Base-by-base conservation (phyloP, 2,329 filamentous ascomycete genomes). In the Scedosporium boydii region DNA sequence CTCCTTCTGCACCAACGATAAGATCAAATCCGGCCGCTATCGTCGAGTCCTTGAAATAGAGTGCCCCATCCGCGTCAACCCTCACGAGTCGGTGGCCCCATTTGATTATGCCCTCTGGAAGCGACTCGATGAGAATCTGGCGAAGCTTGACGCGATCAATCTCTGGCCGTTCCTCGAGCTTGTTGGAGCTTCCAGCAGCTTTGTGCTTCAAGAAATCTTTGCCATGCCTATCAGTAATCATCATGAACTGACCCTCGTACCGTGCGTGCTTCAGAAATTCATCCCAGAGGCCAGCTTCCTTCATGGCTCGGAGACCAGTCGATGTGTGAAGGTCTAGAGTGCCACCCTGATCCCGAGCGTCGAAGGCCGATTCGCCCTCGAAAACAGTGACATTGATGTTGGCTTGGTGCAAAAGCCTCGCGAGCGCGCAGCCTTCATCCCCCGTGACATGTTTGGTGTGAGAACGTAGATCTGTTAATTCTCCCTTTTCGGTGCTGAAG, bases 281-380 rank as follows among this genome's bases (percentile, higher is more conserved):
- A 1, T 79, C 76, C 69, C 74, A 80, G 5, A 85, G 70, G 0
- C 75, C 76, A 3, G 80, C 80, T 62, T 80, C 77, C 60, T 76
- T 76, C 58, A 86, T 68, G 0, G 82, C 82, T 3, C 74, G 71
- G 38, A 84, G 76, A 0, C 83, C 82, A 1, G 78, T 79, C 3
- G 72, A 65, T 0, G 76, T 77, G 65, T 86, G 82, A 7, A 86
- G 70, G 66, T 85, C 82, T 2, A 86, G 75, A 3, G 73, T 79
- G 7, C 82, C 82, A 38, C 82, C 82, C 67, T 83, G 79, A 5
- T 71, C 74, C 51, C 79, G 74, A 61, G 76, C 76, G 64, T 77
- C 66, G n/a, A 76, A 74, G 3, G 74, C 73, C 6, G 70, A 61
- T 29, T 82, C 79, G 56, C 74, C 72, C 70, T 85, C 79, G 66